phyloP scores from a whole-genome alignment of 352 stramenopile genomes.

The Elongisporangium prolatum region DNA sequence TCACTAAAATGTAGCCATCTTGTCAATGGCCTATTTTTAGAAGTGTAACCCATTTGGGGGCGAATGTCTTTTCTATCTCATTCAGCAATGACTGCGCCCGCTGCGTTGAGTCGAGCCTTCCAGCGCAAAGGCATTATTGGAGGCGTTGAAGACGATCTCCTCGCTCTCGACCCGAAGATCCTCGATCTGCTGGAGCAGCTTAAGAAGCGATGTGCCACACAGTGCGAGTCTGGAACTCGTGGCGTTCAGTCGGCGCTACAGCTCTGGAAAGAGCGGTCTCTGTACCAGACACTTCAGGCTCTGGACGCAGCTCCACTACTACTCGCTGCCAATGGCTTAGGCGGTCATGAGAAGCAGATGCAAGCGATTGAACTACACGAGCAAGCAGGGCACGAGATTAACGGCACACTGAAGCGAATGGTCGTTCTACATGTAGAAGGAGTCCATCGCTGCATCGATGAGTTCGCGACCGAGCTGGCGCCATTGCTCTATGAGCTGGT shows the following conservation, averaged over 20 bases:
- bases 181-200: slow-evolving; percentile 12
- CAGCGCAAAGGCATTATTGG: slow-evolving; percentile 11
- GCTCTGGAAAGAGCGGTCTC: slow-evolving; percentile 57
- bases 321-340: slow-evolving; percentile 1
- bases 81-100: not conserved
- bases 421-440: slow-evolving; percentile 13
- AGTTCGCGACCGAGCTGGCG: slow-evolving; percentile 24
- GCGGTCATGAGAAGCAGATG: slow-evolving; percentile 30
- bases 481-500: slow-evolving; percentile 23
- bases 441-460: slow-evolving; percentile 22
- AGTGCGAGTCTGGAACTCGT: not conserved
- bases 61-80: not conserved
- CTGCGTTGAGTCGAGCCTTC: not conserved
- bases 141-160: not conserved
- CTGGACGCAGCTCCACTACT: slow-evolving; percentile 18
- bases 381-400: slow-evolving; percentile 32
- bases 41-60: not conserved
- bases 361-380: slow-evolving; percentile 57
- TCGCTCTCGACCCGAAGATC: slow-evolving; percentile 6
- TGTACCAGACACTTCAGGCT: slow-evolving; percentile 45
- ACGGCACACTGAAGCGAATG: slow-evolving; percentile 21
- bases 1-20: not conserved
- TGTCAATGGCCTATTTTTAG: not conserved
- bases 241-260: slow-evolving; percentile 25
- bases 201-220: slow-evolving; percentile 4